Base-by-base conservation (phyloP, 495 filamentous ascomycete genomes). In the Penicillium dipodomyicola region DNA sequence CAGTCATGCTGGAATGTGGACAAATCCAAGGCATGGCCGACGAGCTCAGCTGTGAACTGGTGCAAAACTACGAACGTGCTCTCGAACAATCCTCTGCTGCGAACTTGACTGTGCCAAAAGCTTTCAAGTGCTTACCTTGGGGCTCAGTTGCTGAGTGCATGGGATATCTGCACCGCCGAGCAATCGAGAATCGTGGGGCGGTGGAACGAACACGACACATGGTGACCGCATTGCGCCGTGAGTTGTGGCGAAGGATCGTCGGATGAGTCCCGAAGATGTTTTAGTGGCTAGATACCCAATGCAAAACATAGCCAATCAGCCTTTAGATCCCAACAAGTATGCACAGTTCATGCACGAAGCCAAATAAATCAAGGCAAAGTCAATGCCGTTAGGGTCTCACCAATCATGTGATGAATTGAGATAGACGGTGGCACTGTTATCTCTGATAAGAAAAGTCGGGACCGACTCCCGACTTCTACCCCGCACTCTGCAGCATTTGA, bases 1-100 rank as follows among this genome's bases (percentile, higher is more conserved):
- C 64, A 9, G 48, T 70, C 5, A 20, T 58, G 30, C 60, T 70
- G 12, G 71, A 74, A 30, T 74, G 71, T 52, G 71, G 71, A 3
- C 91, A 96, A 72, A 79, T 96, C 19, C 86, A 91, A 75, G 67
- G 72, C 0, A 74, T 73, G 72, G 72, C 72, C 5, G 72, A 74
- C 58, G 68, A 72, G 32, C 52, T 74, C 27, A 63, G 71, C 41
- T 73, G 70, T 49, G 60, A 71, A 30, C 46, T 73, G 11, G 50
- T 70, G 53, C 47, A 63, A 14, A 63, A 67, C 35, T 65, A 66
- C n/a, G 63, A 68, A 17, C 48, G 56, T 9, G 58, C 63, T 23
- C 25, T 62, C 43, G 50, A 51, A 32, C 33, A 56, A 15, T 58
- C 60, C 4, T 54, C 43, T 22, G 63, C 47, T 15, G 46, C 40